A percentile compares a stretch with the other conserved stretches of the same genome.
These are phyloP conservation scores for Ophiognomonia clavigignenti-juglandacearum DNA, from an alignment of 2,329 filamentous ascomycete genomes.

Conservation along the genomic window DNA sequence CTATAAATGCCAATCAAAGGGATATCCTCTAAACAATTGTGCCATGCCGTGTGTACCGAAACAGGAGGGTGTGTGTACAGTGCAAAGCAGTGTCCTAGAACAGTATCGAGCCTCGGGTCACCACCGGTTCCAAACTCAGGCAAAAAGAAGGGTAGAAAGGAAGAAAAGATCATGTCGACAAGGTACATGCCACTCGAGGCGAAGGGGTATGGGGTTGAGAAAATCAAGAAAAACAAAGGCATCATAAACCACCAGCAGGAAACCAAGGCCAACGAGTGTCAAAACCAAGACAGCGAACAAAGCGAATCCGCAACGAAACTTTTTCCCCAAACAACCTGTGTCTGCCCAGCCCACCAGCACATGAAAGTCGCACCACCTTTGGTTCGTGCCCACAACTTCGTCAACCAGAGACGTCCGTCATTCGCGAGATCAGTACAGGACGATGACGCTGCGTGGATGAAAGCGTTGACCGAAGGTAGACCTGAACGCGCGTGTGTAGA, in stretches of 20 bases:
- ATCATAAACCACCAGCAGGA: neutral
- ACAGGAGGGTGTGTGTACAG: conserved; percentile 3
- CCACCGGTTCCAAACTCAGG: neutral
- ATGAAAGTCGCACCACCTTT: too few relatives aligned
- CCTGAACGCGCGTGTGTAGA: too few relatives aligned
- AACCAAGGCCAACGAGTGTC: conserved; percentile 15
- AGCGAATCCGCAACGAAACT: too few relatives aligned
- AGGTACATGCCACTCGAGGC: conserved; percentile 13
- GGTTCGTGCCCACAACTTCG: too few relatives aligned
- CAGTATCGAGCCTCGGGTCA: too few relatives aligned
- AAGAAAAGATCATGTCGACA: conserved; percentile 14
- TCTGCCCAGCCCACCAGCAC: too few relatives aligned
- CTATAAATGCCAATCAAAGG: conserved; percentile 17
- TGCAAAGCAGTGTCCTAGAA: neutral
- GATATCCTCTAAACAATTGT: conserved; percentile 16
- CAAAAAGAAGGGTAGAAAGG: conserved; percentile 9
- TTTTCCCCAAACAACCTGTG: too few relatives aligned
- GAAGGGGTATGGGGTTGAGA: conserved; percentile 4
- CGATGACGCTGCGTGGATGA: too few relatives aligned
- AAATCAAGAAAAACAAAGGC: too few relatives aligned
- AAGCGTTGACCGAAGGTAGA: too few relatives aligned
- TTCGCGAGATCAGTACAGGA: too few relatives aligned
- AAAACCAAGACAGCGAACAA: neutral
- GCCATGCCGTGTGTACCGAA: conserved; percentile 11
- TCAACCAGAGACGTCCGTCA: too few relatives aligned